These are phyloP conservation scores for Fusarium duplospermum DNA, from an alignment of 2,329 filamentous ascomycete species.

Conservation along the genomic window DNA sequence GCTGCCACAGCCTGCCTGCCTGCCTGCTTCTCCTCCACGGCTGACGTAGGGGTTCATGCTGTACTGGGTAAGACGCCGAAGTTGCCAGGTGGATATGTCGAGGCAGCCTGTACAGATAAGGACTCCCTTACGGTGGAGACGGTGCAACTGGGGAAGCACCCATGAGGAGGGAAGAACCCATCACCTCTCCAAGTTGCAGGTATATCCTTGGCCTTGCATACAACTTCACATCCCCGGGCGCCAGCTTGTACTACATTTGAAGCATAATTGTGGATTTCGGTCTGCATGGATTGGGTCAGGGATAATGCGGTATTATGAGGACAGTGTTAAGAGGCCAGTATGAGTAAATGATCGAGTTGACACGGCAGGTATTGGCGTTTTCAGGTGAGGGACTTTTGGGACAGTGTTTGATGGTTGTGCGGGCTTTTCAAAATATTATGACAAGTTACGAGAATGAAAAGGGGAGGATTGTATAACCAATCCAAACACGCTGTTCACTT, in stretches of 20 bases:
- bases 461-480: neutral
- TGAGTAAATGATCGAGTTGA: neutral
- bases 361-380: neutral
- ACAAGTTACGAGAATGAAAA: neutral
- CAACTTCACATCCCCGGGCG: neutral
- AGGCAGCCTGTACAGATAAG: constrained; percentile 4
- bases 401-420: neutral
- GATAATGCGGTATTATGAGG: neutral
- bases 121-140: neutral
- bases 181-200: neutral
- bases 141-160: neutral
- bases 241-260: neutral
- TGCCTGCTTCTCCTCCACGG: neutral
- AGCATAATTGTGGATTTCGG: neutral
- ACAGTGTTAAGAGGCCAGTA: neutral
- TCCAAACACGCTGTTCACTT: neutral
- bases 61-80: neutral
- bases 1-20: neutral
- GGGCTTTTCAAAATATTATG: neutral
- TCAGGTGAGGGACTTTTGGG: constrained; percentile 7
- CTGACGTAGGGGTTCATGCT: constrained; percentile 12
- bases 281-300: neutral
- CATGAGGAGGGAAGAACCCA: neutral
- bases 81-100: neutral
- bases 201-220: neutral